Base-by-base conservation (phyloP, 441 rosid genomes). In the Arabidopsis hybrid region DNA sequence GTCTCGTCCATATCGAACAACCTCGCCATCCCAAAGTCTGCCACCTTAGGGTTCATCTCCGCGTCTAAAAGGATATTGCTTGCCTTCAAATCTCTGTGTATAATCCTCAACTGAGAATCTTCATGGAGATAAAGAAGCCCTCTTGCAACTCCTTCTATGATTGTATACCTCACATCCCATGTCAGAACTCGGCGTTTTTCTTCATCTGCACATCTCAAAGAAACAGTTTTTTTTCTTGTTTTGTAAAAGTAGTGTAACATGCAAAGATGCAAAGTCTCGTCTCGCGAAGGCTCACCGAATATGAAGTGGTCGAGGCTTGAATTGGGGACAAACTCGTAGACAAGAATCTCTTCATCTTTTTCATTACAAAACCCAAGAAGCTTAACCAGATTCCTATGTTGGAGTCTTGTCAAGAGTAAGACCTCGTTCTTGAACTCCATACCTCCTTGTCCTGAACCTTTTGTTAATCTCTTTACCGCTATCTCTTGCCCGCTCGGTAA, bases 391-490 rank as follows among this genome's bases (percentile, higher is more conserved):
- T 88, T 84, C 64, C 52, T 79, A 64, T 88, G 90, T 49, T 86
- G 88, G 63, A 86, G 88, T 75, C 73, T 79, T 43, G 86, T 83
- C 68, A 88, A 52, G 31, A 88, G 74, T 42, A 55, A 7, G 8
- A 86, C 86, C 62, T 88, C 89, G 11, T 85, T 88, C 77, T 75
- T 86, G 52, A 88, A 88, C 78, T 88, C 89, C 2, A 7, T 6
- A 6, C 65, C 76, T 60, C 88, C 90, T 81, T 86, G 87, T 7
- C 73, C 60, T 5, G 83, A 86, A 6, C 67, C 71, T 51, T 10
- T 58, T 0, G 55, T 73, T 31, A 88, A 76, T 77, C 88, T 82
- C 71, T 88, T 88, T 21, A 83, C 84, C 3, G 88, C 92, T 65
- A 86, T 63, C 1, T 75, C 70, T 76, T 60, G 76, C 0, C 88